phyloP scores from a whole-genome alignment of 2,329 filamentous ascomycete species.

The Fusarium sp. region DNA sequence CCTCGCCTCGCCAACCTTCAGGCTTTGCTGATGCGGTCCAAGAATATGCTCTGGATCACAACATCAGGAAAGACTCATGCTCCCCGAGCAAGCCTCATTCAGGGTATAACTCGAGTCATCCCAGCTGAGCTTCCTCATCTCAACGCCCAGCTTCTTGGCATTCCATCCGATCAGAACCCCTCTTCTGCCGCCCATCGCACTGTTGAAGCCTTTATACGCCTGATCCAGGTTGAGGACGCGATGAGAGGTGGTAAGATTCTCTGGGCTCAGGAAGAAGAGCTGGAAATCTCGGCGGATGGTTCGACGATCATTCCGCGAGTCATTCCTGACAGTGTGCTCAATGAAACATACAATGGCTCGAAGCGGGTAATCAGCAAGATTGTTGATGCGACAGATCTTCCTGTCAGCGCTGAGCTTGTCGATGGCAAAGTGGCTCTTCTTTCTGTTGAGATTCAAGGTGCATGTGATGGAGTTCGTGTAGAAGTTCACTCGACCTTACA shows the following conservation, averaged over 20 bases:
- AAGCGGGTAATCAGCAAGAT: neutral
- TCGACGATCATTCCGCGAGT: neutral
- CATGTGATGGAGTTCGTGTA: neutral
- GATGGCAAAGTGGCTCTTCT: neutral
- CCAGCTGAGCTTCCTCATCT: constrained; percentile 2
- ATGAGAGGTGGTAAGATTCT: neutral
- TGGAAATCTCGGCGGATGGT: neutral
- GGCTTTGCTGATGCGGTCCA: neutral
- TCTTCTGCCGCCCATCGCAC: neutral
- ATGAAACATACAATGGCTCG: constrained; percentile 2
- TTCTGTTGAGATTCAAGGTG: neutral
- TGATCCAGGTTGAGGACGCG: neutral
- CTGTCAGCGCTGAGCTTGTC: neutral
- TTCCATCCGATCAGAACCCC: neutral
- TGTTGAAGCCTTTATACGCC: neutral
- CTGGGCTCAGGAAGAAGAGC: neutral
- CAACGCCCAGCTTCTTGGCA: neutral
- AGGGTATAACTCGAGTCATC: constrained; percentile 1
- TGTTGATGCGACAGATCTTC: neutral
- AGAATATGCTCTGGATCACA: neutral
- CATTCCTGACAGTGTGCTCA: neutral
- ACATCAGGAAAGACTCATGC: neutral
- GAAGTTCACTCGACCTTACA: neutral
- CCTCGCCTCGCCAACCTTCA: neutral
- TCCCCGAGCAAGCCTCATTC: neutral